phyloP scores from a whole-genome alignment of 805 yeast species.

The Nakazawaea wyomingensis region DNA sequence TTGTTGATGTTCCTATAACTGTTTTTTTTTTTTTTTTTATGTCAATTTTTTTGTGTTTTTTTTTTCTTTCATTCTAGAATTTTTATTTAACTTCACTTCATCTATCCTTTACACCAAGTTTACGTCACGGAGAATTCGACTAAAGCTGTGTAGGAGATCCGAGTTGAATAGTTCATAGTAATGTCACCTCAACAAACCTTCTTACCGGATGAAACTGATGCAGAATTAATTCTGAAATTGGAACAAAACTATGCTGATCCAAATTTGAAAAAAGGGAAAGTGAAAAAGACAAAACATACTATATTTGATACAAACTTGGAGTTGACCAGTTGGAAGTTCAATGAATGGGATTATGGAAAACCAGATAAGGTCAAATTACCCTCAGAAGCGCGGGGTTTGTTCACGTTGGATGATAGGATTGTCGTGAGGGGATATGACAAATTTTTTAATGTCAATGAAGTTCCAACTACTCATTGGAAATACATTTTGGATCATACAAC shows the following conservation, averaged over 20 bases:
- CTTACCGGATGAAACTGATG: background rate
- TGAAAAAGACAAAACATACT: constrained; percentile 19
- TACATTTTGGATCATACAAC: constrained; percentile 39
- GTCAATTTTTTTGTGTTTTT: too few species aligned
- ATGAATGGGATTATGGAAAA: constrained; percentile 81
- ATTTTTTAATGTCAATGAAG: constrained; percentile 80
- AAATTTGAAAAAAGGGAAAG: constrained; percentile 20
- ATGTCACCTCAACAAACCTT: too few species aligned
- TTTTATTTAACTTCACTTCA: too few species aligned
- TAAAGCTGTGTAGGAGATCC: too few species aligned
- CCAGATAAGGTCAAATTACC: constrained; percentile 50
- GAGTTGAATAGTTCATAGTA: too few species aligned
- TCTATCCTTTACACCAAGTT: too few species aligned
- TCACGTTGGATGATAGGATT: constrained; percentile 48
- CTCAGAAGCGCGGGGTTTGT: constrained; percentile 77
- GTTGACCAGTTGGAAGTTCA: constrained; percentile 66
- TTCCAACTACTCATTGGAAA: constrained; percentile 43
- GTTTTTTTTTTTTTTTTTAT: too few species aligned
- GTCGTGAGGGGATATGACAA: constrained; percentile 89
- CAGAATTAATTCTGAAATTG: background rate
- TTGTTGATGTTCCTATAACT: too few species aligned
- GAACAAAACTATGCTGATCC: background rate
- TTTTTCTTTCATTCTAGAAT: too few species aligned
- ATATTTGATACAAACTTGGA: constrained; percentile 19
- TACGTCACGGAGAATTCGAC: too few species aligned